phyloP scores from a whole-genome alignment of 2,329 filamentous ascomycete genomes.

The Fusarium sp. region DNA sequence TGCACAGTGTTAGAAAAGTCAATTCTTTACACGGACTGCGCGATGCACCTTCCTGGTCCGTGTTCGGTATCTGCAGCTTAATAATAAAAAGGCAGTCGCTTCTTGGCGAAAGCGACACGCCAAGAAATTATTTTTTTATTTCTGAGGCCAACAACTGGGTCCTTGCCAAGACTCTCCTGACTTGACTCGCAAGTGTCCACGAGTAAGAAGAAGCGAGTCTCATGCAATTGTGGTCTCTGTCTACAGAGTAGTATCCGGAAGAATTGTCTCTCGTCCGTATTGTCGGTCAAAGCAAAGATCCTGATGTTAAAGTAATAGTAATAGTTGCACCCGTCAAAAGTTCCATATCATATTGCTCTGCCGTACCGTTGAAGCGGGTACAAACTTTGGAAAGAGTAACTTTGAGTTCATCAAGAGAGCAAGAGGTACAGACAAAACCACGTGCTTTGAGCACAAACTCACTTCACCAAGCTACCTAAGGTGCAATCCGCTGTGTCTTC shows the following conservation, averaged over 20 bases:
- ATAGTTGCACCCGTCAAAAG: not conserved
- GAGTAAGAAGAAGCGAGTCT: conserved; percentile 22
- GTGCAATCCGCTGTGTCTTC: conserved; percentile 3
- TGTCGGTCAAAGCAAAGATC: not conserved
- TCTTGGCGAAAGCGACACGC: conserved; percentile 26
- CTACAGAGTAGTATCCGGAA: not conserved
- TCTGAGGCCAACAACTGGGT: conserved; percentile 14
- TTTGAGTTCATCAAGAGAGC: not conserved
- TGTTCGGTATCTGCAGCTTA: not conserved
- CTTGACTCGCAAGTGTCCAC: not conserved
- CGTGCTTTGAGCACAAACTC: conserved; percentile 22
- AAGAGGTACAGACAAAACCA: conserved; percentile 31
- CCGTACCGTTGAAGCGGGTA: conserved; percentile 1
- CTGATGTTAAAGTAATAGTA: not conserved
- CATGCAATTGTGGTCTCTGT: conserved; percentile 2
- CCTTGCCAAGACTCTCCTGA: conserved; percentile 17
- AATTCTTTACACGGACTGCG: not conserved
- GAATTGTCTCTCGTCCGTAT: not conserved
- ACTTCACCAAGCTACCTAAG: conserved; percentile 25
- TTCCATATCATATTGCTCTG: too few relatives aligned
- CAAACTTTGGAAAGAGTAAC: conserved; percentile 13
- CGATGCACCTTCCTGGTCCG: conserved; percentile 4
- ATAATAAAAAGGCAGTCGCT: conserved; percentile 11
- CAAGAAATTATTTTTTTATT: conserved; percentile 22
- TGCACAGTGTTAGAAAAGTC: not conserved